Conservation (phyloP, 2,329 filamentous ascomycete species). For the Sclerotinia subarctica region DNA sequence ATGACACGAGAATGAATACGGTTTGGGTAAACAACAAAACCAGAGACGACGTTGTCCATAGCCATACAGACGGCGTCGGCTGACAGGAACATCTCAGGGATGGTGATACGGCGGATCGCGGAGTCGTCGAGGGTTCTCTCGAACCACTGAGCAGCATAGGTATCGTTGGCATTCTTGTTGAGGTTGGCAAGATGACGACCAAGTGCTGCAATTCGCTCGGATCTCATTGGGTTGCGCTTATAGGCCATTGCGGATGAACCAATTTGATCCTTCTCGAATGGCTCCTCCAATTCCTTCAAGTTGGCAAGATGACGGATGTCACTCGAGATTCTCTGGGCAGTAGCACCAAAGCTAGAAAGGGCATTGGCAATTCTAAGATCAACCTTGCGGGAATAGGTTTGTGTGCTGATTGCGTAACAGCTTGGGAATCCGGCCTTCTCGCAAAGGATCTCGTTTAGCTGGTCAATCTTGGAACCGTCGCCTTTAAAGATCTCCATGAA, state of each 20-base stretch:
- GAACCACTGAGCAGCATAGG: constrained; percentile 67
- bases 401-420: constrained; percentile 52
- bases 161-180: constrained; percentile 48
- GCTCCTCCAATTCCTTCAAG: constrained; percentile 83
- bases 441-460: constrained; percentile 55
- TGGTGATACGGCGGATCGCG: constrained; percentile 60
- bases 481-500: constrained; percentile 48
- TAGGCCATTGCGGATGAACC: constrained; percentile 60
- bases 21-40: constrained; percentile 73
- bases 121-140: constrained; percentile 67
- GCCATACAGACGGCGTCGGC: constrained; percentile 67
- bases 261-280: constrained; percentile 81
- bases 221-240: constrained; percentile 50
- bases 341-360: constrained; percentile 75
- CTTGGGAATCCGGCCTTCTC: constrained; percentile 52
- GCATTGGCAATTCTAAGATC: constrained; percentile 79
- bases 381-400: constrained; percentile 77
- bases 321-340: constrained; percentile 68
- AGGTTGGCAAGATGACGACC: constrained; percentile 45
- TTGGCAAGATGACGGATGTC: constrained; percentile 72
- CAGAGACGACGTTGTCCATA: constrained; percentile 64
- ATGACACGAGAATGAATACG: constrained; percentile 65
- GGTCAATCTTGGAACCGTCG: constrained; percentile 50
- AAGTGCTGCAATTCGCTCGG: constrained; percentile 47
- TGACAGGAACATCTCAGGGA: constrained; percentile 65